A percentile compares a stretch with the other conserved stretches of the same genome.
phyloP scores from a whole-genome alignment of 345 rosid species.

The Kernera saxatilis region DNA sequence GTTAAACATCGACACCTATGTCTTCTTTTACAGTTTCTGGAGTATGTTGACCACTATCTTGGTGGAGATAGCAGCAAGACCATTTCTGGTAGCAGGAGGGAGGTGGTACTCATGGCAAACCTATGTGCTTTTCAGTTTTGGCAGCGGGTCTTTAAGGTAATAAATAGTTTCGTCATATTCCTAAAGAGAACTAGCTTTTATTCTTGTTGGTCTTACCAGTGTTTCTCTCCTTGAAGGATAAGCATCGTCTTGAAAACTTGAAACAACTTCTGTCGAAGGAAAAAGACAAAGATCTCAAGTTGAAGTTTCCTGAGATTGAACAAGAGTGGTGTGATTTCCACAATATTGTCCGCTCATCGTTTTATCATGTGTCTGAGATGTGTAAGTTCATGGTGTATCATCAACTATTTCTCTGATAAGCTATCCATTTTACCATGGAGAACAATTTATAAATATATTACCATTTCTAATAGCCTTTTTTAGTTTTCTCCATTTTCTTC shows the following conservation, averaged over 20 bases:
- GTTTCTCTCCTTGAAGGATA: constrained; percentile 49
- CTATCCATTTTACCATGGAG: not conserved
- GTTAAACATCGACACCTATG: constrained; percentile 17
- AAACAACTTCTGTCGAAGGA: constrained; percentile 39
- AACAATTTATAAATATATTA: not conserved
- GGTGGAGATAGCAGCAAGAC: constrained; percentile 38
- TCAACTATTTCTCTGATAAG: constrained; percentile 1
- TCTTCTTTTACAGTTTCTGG: constrained; percentile 49
- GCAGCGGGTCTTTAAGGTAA: constrained; percentile 78
- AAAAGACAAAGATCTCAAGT: constrained; percentile 34
- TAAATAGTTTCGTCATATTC: constrained; percentile 5
- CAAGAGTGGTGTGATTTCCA: constrained; percentile 90
- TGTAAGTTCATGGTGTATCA: constrained; percentile 44
- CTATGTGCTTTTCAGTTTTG: constrained; percentile 81
- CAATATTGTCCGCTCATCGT: constrained; percentile 63
- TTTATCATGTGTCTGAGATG: constrained; percentile 64
- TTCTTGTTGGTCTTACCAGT: constrained; percentile 16
- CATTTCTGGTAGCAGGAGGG: constrained; percentile 53
- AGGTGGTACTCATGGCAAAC: constrained; percentile 57
- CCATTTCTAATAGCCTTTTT: not conserved
- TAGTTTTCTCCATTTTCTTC: not conserved
- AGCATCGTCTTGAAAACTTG: constrained; percentile 64
- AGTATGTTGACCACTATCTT: constrained; percentile 45
- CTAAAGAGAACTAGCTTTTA: not conserved
- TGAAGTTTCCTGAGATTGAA: constrained; percentile 50